Evolutionary conservation across 1,139 yeast species (phyloP).

Genomic region (Ashbya aceris): DNA sequence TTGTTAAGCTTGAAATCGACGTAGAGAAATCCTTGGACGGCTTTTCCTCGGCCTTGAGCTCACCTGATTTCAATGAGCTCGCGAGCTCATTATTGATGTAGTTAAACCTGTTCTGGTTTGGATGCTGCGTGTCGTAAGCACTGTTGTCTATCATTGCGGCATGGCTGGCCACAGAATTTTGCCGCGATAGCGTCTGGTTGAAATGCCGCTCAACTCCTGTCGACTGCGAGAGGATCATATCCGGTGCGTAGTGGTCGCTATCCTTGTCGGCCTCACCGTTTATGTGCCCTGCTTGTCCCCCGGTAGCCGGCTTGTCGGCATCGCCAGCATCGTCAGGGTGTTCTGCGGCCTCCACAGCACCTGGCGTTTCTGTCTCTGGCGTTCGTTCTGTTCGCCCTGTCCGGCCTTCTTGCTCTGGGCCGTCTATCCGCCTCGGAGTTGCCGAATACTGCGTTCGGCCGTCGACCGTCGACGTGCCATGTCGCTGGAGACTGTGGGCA

Average conservation of each 20-base stretch:
- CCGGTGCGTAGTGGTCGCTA: constrained; percentile 30
- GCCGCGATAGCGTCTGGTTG: constrained; percentile 30
- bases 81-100: constrained; percentile 15
- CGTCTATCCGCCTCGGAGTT: constrained; percentile 5
- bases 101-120: constrained; percentile 9
- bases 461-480: constrained; percentile 7
- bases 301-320: too few relatives aligned
- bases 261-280: constrained; percentile 10
- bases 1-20: constrained; percentile 27
- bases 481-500: constrained; percentile 16
- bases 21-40: constrained; percentile 18
- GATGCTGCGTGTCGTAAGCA: constrained; percentile 4
- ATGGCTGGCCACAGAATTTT: constrained; percentile 17
- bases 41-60: neutral
- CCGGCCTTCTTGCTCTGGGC: constrained; percentile 6
- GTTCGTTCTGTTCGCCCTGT: constrained; percentile 7
- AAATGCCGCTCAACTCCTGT: constrained; percentile 39
- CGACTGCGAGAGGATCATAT: constrained; percentile 40
- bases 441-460: constrained; percentile 4
- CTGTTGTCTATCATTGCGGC: constrained; percentile 2
- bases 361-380: neutral
- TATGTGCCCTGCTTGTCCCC: constrained; percentile 2
- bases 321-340: too few relatives aligned
- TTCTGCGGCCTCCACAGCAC: neutral
- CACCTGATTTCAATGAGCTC: constrained; percentile 5